Conservation (phyloP, 202 grass and related monocot genomes). For the Bolboschoenoplectus hybrid region DNA sequence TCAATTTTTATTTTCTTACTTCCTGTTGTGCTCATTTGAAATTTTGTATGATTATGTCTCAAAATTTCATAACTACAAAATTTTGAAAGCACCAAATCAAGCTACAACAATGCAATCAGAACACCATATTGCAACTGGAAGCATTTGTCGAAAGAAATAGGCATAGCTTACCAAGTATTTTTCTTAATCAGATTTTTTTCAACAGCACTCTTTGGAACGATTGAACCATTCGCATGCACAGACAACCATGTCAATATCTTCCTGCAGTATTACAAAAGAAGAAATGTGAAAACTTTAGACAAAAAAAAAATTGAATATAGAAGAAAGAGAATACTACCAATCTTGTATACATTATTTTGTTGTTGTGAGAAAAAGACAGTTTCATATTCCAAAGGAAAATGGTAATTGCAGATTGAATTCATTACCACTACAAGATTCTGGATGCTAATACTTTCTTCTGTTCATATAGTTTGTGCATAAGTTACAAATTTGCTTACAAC, state of each 20-base stretch:
- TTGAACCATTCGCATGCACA: slow-evolving; percentile 70
- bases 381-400: neutral
- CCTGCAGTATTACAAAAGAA: slow-evolving; percentile 47
- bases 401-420: neutral
- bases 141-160: slow-evolving; percentile 5
- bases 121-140: neutral
- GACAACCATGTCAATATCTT: slow-evolving; percentile 84
- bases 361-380: neutral
- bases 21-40: slow-evolving; percentile 2
- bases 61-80: neutral
- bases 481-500: slow-evolving; percentile 26
- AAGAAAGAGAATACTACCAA: neutral
- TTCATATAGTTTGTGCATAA: neutral
- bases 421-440: neutral
- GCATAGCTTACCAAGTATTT: slow-evolving; percentile 55
- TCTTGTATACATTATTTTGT: neutral
- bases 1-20: neutral
- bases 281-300: neutral
- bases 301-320: neutral
- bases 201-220: slow-evolving; percentile 55
- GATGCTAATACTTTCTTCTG: neutral
- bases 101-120: neutral
- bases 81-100: neutral
- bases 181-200: slow-evolving; percentile 64
- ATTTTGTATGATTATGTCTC: neutral